Evolutionary conservation across 2,329 filamentous ascomycete genomes (phyloP).

Genomic region (Golovinomyces cichoracearum): DNA sequence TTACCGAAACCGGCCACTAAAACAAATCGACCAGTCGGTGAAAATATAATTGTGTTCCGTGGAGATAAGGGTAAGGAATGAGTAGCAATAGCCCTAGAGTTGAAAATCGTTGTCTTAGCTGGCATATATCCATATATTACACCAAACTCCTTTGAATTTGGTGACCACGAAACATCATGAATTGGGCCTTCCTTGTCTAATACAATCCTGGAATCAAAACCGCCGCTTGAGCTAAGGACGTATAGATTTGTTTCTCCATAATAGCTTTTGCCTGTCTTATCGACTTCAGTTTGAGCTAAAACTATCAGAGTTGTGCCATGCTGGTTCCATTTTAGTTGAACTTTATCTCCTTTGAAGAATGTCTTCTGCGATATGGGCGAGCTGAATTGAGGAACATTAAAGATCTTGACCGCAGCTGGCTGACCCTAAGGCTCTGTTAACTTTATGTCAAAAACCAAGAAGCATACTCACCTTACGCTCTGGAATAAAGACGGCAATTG

Average conservation of each 20-base stretch:
- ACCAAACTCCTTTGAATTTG: slow-evolving; percentile 90
- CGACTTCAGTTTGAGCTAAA: slow-evolving; percentile 88
- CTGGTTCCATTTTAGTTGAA: slow-evolving; percentile 94
- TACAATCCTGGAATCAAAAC: slow-evolving; percentile 73
- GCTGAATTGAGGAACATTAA: slow-evolving; percentile 68
- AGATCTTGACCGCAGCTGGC: slow-evolving; percentile 83
- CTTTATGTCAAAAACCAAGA: background rate
- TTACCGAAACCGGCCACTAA: slow-evolving; percentile 93
- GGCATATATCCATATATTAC: slow-evolving; percentile 98
- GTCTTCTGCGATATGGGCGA: slow-evolving; percentile 81
- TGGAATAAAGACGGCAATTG: slow-evolving; percentile 81
- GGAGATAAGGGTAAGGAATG: slow-evolving; percentile 71
- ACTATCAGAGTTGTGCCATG: slow-evolving; percentile 78
- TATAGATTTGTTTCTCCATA: slow-evolving; percentile 97
- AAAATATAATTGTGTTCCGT: slow-evolving; percentile 87
- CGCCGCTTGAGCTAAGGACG: slow-evolving; percentile 69
- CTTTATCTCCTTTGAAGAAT: slow-evolving; percentile 98
- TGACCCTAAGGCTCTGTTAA: slow-evolving; percentile 37
- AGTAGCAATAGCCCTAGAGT: slow-evolving; percentile 54
- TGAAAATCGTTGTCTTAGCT: slow-evolving; percentile 97
- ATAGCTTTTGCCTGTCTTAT: slow-evolving; percentile 97
- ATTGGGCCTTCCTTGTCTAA: slow-evolving; percentile 95
- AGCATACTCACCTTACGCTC: slow-evolving; percentile 54
- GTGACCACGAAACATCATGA: slow-evolving; percentile 95
- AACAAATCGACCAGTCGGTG: slow-evolving; percentile 75